phyloP scores from a whole-genome alignment of 805 yeast species.

The Candida argentea region DNA sequence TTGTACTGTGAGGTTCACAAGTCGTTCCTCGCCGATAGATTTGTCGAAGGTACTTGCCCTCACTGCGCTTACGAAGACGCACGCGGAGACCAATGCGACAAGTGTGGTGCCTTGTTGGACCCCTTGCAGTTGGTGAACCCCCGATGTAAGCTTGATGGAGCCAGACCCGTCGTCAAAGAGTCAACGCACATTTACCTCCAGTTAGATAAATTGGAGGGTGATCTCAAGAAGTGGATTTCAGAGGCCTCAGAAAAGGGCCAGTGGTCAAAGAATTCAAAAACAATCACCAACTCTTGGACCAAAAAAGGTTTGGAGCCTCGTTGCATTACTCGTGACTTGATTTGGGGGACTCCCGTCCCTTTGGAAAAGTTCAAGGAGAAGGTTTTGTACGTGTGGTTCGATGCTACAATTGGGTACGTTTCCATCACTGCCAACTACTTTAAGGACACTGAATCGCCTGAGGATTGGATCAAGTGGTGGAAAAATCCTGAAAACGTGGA shows the following conservation, averaged over 20 bases:
- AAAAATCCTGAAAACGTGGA: constrained; percentile 79
- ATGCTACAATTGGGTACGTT: constrained; percentile 94
- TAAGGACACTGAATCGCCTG: constrained; percentile 21
- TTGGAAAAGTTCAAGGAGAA: constrained; percentile 75
- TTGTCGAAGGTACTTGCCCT: constrained; percentile 96
- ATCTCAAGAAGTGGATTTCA: constrained; percentile 61
- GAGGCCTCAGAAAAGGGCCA: constrained; percentile 60
- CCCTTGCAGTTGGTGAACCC: constrained; percentile 93
- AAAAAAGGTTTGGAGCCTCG: constrained; percentile 88
- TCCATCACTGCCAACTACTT: constrained; percentile 91
- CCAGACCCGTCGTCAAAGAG: constrained; percentile 68
- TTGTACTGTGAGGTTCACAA: constrained; percentile 85
- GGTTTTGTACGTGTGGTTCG: constrained; percentile 97
- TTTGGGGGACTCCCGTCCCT: constrained; percentile 99
- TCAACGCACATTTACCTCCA: constrained; percentile 82
- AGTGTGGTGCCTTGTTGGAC: constrained; percentile 81
- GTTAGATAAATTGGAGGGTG: constrained; percentile 75
- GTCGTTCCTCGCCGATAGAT: constrained; percentile 91
- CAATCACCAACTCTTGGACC: constrained; percentile 88
- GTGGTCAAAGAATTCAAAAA: constrained; percentile 89
- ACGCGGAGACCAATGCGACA: constrained; percentile 98
- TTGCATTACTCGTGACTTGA: constrained; percentile 93
- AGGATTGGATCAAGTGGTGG: constrained; percentile 90
- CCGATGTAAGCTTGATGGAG: constrained; percentile 85
- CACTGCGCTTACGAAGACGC: constrained; percentile 94